A percentile compares a stretch with the other conserved stretches of the same genome.
Evolutionary conservation across 108 stramenopile species (phyloP).

Genomic region (Conticribra weissflogii): DNA sequence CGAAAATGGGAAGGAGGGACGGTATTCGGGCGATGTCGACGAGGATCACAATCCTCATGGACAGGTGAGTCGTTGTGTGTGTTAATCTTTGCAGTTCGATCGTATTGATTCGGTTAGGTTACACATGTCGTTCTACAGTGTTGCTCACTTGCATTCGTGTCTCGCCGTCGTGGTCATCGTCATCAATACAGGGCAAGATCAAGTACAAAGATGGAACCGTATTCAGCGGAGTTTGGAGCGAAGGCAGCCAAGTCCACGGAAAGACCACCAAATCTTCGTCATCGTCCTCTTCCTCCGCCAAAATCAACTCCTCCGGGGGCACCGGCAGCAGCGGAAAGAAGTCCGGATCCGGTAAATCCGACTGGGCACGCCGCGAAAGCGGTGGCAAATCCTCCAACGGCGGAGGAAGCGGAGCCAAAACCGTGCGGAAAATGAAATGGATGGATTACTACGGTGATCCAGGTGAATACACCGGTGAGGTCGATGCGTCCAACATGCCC

Average conservation of each 20-base stretch:
- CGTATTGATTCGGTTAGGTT: too few species aligned
- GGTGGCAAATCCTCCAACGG: constrained; percentile 1
- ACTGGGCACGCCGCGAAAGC: constrained; percentile 22
- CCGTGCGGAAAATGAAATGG: constrained; percentile 51
- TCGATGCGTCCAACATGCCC: constrained; percentile 38
- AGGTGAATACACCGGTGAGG: constrained; percentile 43
- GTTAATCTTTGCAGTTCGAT: too few species aligned
- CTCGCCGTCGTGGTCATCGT: too few species aligned
- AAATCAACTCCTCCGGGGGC: too few species aligned
- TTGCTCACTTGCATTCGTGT: too few species aligned
- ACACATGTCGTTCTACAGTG: too few species aligned
- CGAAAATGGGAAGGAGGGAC: constrained; percentile 37
- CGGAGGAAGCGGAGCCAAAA: constrained; percentile 9
- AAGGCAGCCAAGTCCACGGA: constrained; percentile 42
- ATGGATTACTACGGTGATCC: constrained; percentile 54
- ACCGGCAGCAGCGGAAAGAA: constrained; percentile 5
- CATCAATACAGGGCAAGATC: too few species aligned
- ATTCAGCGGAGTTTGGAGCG: constrained; percentile 45
- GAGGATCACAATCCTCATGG: constrained; percentile 50
- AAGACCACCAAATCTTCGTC: constrained; percentile 19
- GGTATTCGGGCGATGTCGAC: constrained; percentile 45
- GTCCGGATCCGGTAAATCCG: constrained; percentile 10
- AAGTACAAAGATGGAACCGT: constrained; percentile 43
- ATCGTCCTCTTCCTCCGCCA: too few species aligned
- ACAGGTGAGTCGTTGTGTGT: too few species aligned